These are phyloP conservation scores for Trifolium repens DNA, from an alignment of 306 rosid species.

Conservation along the genomic window DNA sequence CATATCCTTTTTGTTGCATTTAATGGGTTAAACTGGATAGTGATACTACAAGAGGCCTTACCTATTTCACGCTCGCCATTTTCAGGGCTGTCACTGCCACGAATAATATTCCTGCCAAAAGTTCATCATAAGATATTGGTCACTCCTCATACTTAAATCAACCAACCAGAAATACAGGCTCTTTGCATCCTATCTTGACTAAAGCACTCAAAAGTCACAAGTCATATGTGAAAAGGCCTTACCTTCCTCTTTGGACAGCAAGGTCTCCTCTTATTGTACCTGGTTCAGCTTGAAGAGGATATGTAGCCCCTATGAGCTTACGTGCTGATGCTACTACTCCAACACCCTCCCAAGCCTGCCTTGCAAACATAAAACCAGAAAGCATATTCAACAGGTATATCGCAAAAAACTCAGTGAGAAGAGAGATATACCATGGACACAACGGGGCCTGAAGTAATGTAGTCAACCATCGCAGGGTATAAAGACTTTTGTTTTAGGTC, in stretches of 20 bases:
- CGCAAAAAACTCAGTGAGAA: slow-evolving; percentile 15
- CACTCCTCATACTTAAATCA: slow-evolving; percentile 30
- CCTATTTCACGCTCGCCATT: slow-evolving; percentile 95
- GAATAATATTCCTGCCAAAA: slow-evolving; percentile 82
- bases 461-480: slow-evolving; percentile 80
- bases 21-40: slow-evolving; percentile 13
- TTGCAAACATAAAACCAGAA: slow-evolving; percentile 42
- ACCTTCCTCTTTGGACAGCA: slow-evolving; percentile 93
- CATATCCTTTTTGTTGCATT: slow-evolving; percentile 14
- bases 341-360: slow-evolving; percentile 99
- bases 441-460: slow-evolving; percentile 96
- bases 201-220: not conserved
- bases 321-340: slow-evolving; percentile 95
- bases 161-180: slow-evolving; percentile 15
- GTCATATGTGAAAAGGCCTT: slow-evolving; percentile 19
- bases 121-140: slow-evolving; percentile 41
- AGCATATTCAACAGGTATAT: slow-evolving; percentile 34
- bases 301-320: slow-evolving; percentile 87
- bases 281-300: slow-evolving; percentile 97
- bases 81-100: slow-evolving; percentile 99
- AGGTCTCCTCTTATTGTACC: slow-evolving; percentile 98
- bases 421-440: slow-evolving; percentile 80
- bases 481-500: slow-evolving; percentile 82
- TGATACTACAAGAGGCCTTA: slow-evolving; percentile 32
- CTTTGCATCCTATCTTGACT: slow-evolving; percentile 17